phyloP scores from a whole-genome alignment of 179 eudicot genomes.

The Gypsophila paniculata region DNA sequence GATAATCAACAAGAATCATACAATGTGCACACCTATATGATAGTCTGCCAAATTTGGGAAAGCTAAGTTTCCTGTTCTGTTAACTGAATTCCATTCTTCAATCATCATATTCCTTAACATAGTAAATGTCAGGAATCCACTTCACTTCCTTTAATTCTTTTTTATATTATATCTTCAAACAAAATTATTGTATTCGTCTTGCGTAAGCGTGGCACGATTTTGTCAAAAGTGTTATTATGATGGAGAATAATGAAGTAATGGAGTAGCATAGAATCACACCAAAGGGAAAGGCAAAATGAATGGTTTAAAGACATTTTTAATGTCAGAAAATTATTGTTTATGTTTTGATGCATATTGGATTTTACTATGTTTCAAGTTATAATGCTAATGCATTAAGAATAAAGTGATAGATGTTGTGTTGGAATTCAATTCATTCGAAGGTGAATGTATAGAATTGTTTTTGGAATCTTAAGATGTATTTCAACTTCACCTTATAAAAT shows the following conservation, averaged over 20 bases:
- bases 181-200: neutral
- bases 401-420: neutral
- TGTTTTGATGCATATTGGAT: neutral
- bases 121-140: neutral
- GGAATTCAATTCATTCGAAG: neutral
- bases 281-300: conserved; percentile 5
- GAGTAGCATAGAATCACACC: neutral
- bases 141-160: neutral
- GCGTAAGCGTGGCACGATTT: neutral
- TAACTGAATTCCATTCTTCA: neutral
- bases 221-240: conserved; percentile 14
- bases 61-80: neutral
- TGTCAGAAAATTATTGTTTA: neutral
- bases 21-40: neutral
- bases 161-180: neutral
- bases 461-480: too few species aligned
- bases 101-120: neutral
- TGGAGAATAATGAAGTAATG: neutral
- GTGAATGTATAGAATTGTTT: neutral
- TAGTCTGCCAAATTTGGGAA: conserved; percentile 19
- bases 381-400: conserved; percentile 2
- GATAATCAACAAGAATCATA: conserved; percentile 2
- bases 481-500: too few species aligned
- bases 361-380: neutral
- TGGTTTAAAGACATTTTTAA: neutral